These are phyloP conservation scores for Ophiostoma quercus DNA, from an alignment of 2,329 filamentous ascomycete genomes.

Conservation along the genomic window DNA sequence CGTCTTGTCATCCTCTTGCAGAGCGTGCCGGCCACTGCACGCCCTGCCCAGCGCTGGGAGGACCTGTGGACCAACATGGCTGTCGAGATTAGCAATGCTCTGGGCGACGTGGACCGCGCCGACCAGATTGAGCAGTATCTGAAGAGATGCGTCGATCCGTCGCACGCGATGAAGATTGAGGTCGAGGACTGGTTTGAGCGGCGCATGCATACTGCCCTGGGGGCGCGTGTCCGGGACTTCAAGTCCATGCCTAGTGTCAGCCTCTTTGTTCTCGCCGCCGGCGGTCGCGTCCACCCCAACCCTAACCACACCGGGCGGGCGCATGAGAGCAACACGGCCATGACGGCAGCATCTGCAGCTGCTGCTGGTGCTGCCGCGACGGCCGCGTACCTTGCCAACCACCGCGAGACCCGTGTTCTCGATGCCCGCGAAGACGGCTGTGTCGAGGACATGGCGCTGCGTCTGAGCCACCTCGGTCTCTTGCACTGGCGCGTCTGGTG, in stretches of 20 bases:
- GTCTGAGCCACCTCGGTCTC: constrained; percentile 75
- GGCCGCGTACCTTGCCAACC: constrained; percentile 29
- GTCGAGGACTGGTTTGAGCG: constrained; percentile 47
- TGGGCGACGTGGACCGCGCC: constrained; percentile 15
- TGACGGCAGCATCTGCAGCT: constrained; percentile 26
- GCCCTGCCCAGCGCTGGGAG: constrained; percentile 46
- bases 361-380: constrained; percentile 28
- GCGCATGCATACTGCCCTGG: constrained; percentile 46
- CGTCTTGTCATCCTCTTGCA: constrained; percentile 53
- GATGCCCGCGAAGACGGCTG: constrained; percentile 46
- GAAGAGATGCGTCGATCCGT: constrained; percentile 14
- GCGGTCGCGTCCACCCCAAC: constrained; percentile 39
- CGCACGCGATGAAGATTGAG: constrained; percentile 32
- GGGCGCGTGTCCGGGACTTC: constrained; percentile 48
- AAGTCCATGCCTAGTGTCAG: constrained; percentile 48
- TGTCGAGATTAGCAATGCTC: constrained; percentile 53
- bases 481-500: constrained; percentile 90
- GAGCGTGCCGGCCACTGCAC: constrained; percentile 42
- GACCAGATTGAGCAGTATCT: constrained; percentile 25
- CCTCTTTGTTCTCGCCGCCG: constrained; percentile 53
- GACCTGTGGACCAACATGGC: constrained; percentile 50
- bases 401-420: not conserved
- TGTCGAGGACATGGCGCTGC: constrained; percentile 64
- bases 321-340: constrained; percentile 29
- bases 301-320: constrained; percentile 28